Base-by-base conservation (phyloP, 169 alveolate genomes). In the Eimeria tenella region DNA sequence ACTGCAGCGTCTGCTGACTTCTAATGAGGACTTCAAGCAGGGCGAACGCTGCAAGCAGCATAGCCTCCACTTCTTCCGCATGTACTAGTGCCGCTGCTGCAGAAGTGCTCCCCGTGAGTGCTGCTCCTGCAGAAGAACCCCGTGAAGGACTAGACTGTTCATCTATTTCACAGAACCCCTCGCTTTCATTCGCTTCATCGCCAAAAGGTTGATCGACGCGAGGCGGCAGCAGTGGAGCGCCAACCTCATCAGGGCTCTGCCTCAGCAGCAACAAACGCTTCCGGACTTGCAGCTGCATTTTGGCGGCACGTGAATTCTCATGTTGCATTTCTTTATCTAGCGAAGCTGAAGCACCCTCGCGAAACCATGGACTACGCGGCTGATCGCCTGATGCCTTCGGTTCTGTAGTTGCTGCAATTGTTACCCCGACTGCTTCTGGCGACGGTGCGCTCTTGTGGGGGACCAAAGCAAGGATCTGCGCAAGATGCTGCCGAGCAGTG, bases 21-120 rank as follows among this genome's bases (percentile, higher is more conserved):
- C 79, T 68, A 21, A 68, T 21, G 17, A 68, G 79, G 50, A 68
- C 79, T 23, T 68, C 79, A 4, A 68, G 17, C 11, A 68, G 50
- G 15, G 79, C 79, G 17, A 68, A 31, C 42, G 79, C 79, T 9
- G 79, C 79, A 2, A 68, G 79, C 79, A 68, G 79, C 79, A 68
- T 19, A 31, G n/a, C 79, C 50, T 68, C 79, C 17, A 9, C 79
- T 23, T 68, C 79, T 68, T 5, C 31, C 21, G 79, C 79, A 19
- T 49, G 50, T 68, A 31, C 79, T 68, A 31, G 17, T 68, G 79
- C 79, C 49, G 79, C 79, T 68, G 49, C 79, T 68, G 79, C 79
- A 23, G 79, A 21, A 10, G 5, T 23, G 52, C 52, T 9, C 79
- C 50, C 50, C 52, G 15, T 15, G 49, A 10, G 68, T 58, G 68